Base-by-base conservation (phyloP, 805 yeast genomes). In the Saccharomycopsis schoenii region DNA sequence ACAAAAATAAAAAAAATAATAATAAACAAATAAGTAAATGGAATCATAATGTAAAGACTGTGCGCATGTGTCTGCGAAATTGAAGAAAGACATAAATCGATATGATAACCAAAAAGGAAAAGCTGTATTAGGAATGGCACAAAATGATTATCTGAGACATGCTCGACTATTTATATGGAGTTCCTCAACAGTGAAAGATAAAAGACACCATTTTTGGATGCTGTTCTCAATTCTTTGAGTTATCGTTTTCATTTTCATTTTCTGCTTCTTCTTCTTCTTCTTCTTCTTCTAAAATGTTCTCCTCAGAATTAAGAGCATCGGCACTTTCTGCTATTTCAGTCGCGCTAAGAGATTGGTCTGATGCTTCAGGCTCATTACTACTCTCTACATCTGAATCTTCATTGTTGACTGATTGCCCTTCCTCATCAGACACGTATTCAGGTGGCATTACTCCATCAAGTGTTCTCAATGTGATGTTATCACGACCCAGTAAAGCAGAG, bases 391-490 rank as follows among this genome's bases (percentile, higher is more conserved):
- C 29, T 37, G 29, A 14, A 17, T 55, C 36, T 2, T 4, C 50
- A 14, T 17, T 24, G 17, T 11, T 39, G 17, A 15, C 12, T 24
- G 2, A 15, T 8, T 34, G 34, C 5, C n/a, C 34, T 42, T 17
- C 60, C 12, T 43, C 39, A 14, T 58, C 62, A 5, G 62, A 57
- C 6, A 41, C 56, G 40, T 62, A 62, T 4, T 43, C 52, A 4
- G 65, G 65, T 17, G 65, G 65, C 34, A 62, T 41, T 10, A 47
- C 55, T 12, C 52, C 29, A 39, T 61, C 63, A 15, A 63, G 34
- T 3, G 65, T 61, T 36, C 61, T 58, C 55, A 63, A 59, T 12
- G 65, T 63, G 24, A 63, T 63, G 36, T 60, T 63, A 41, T 63
- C 65, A 10, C 29, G 52, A 12, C n/a, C 52, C 34, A 47, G 52